phyloP scores from a whole-genome alignment of 495 filamentous ascomycete species.

The Barbatosphaeria neglecta region DNA sequence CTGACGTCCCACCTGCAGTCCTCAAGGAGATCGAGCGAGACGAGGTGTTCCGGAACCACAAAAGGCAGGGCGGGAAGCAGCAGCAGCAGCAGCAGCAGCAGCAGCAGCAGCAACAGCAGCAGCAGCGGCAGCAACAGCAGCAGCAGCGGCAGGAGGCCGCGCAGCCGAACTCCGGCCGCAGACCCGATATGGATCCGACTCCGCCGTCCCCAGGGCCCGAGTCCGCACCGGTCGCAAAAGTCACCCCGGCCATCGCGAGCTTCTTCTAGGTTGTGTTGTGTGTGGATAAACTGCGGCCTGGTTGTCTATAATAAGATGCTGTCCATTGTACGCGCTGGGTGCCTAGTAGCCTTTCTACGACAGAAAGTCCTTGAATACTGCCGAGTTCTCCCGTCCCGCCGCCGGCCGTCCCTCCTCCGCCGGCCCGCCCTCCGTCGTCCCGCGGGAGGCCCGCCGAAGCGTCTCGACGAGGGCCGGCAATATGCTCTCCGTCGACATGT shows the following conservation, averaged over 20 bases:
- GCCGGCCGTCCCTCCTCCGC: not conserved
- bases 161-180: not conserved
- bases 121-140: no score
- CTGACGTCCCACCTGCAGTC: constrained; percentile 32
- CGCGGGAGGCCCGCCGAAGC: not conserved
- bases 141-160: no score
- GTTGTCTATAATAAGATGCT: constrained; percentile 2
- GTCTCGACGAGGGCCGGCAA: constrained; percentile 37
- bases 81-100: no score
- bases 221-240: constrained; percentile 9
- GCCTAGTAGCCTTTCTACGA: no score
- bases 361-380: constrained; percentile 40
- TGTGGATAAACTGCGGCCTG: not conserved
- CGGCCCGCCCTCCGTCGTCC: not conserved
- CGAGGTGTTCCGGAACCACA: constrained; percentile 49
- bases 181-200: constrained; percentile 1
- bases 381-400: constrained; percentile 2
- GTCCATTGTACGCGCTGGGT: no score
- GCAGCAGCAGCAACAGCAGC: no score
- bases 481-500: constrained; percentile 41
- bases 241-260: constrained; percentile 15
- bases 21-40: constrained; percentile 72
- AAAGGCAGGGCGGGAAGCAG: constrained; percentile 16
- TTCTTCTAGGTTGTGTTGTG: constrained; percentile 24
- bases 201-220: constrained; percentile 6